A percentile compares a stretch with the other conserved stretches of the same genome.
Evolutionary conservation across 1,284 basidiomycete species (phyloP).

Genomic region (Psilocybe mexicana): DNA sequence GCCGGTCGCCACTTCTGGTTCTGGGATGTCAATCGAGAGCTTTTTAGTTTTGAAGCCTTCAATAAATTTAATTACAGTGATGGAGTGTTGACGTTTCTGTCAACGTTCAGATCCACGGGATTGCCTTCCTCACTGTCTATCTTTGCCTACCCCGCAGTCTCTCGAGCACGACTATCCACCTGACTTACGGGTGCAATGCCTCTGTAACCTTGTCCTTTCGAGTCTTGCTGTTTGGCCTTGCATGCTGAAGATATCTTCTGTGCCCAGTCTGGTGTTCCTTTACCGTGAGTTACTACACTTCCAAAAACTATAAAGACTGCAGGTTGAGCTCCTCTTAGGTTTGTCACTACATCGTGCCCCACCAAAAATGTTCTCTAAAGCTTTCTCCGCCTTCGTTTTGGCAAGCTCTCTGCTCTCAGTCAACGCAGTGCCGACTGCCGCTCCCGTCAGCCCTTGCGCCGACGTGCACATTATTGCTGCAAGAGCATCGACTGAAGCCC

Average conservation of each 20-base stretch:
- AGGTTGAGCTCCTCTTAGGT: neutral
- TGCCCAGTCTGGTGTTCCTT: too few species aligned
- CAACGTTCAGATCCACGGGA: neutral
- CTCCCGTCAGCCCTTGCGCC: slow-evolving; percentile 26
- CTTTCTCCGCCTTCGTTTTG: slow-evolving; percentile 13
- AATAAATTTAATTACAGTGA: too few species aligned
- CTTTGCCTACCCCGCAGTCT: neutral
- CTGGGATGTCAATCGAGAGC: too few species aligned
- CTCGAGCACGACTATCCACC: neutral
- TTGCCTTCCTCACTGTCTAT: neutral
- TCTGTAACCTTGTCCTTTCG: neutral
- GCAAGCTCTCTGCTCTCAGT: slow-evolving; percentile 7
- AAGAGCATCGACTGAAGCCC: slow-evolving; percentile 27
- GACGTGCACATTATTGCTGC: slow-evolving; percentile 30
- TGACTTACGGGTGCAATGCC: neutral
- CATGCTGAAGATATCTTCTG: neutral
- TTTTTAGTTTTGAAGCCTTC: too few species aligned
- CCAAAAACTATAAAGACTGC: neutral
- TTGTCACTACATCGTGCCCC: neutral
- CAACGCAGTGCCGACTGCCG: slow-evolving; percentile 22
- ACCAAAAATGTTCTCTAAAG: slow-evolving; percentile 12
- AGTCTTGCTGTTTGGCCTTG: neutral
- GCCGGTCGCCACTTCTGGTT: too few species aligned
- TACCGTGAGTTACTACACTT: too few species aligned
- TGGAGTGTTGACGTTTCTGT: neutral